These are phyloP conservation scores for Bolboschoenoplectus hybrid DNA, from an alignment of 202 grass and related monocot genomes.

Conservation along the genomic window DNA sequence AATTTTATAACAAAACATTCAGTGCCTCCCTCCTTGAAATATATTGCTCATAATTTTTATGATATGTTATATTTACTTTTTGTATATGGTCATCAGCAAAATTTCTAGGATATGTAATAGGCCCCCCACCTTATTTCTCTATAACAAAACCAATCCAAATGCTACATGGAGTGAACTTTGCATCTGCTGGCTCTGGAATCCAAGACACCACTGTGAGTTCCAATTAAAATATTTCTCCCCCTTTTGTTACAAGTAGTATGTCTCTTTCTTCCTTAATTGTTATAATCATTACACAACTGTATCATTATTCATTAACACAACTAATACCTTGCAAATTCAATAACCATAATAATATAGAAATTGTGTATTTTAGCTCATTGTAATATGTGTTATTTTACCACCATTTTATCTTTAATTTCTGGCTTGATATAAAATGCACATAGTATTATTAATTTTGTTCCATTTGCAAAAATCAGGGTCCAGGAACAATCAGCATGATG, in stretches of 20 bases:
- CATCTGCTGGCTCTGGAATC: conserved; percentile 69
- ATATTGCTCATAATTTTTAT: neutral
- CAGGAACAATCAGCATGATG: conserved; percentile 27
- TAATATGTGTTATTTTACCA: neutral
- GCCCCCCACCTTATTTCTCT: conserved; percentile 61
- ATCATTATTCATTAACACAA: neutral
- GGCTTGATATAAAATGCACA: neutral
- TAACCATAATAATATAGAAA: neutral
- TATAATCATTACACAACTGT: conserved; percentile 15
- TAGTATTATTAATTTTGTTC: conserved; percentile 13
- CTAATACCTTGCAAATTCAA: neutral
- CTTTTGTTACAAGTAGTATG: neutral
- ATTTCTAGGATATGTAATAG: conserved; percentile 48
- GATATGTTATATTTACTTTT: neutral
- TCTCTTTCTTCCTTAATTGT: neutral
- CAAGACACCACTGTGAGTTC: conserved; percentile 35
- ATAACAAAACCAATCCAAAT: conserved; percentile 38
- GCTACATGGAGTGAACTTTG: conserved; percentile 62
- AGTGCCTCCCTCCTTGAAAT: neutral
- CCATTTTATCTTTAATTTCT: neutral
- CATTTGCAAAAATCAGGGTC: conserved; percentile 33
- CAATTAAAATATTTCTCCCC: neutral
- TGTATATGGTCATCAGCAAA: conserved; percentile 43
- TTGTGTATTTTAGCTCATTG: neutral
- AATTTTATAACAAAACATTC: neutral